Base-by-base conservation (phyloP, 768 basidiomycete genomes). In the Strobilomyces echinocephalus region DNA sequence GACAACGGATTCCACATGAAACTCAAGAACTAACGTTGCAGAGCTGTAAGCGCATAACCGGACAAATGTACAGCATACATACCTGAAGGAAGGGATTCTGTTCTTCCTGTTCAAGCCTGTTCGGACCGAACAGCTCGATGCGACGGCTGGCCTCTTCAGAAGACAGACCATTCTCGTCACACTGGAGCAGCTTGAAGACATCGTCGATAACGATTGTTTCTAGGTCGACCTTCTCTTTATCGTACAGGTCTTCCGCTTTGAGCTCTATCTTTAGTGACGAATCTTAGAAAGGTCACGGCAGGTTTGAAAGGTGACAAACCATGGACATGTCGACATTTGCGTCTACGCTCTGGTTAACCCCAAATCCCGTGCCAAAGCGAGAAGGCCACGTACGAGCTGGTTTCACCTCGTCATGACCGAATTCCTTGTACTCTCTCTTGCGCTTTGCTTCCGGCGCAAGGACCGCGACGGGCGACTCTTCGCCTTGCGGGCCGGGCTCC, bases 1-100 rank as follows among this genome's bases (percentile, higher is more conserved):
- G 95, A 98, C 12, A 98, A 79, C 41, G 95, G 95, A 76, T 98
- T 98, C 95, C 95, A 98, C 95, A 97, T 98, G 82, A 98, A 98
- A 69, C 85, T 85, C 62, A 93, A 75, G 73, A 95, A 93, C 89
- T 91, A 40, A 28, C 0, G 10, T 28, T 28, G 20, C 21, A 28
- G 20, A 50, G n/a, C n/a, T 39, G 20, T 64, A 3, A 53, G 47
- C 20, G 46, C n/a, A 7, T 4, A 42, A 47, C 5, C 35, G 46
- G 20, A 21, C 31, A 20, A 6, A 41, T 8, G 46, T 36, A 53
- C 21, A 28, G 51, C 26, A 64, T 69, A 18, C 1, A 41, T 66
- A 85, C 88, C 79, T 94, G 94, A 31, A 97, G 83, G 73, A 97
- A 80, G 4, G 93, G 72, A 55, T 93, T 95, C 69, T 93, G 91